phyloP scores from a whole-genome alignment of 1,284 basidiomycete genomes.

The Cutaneotrichosporon sp. region DNA sequence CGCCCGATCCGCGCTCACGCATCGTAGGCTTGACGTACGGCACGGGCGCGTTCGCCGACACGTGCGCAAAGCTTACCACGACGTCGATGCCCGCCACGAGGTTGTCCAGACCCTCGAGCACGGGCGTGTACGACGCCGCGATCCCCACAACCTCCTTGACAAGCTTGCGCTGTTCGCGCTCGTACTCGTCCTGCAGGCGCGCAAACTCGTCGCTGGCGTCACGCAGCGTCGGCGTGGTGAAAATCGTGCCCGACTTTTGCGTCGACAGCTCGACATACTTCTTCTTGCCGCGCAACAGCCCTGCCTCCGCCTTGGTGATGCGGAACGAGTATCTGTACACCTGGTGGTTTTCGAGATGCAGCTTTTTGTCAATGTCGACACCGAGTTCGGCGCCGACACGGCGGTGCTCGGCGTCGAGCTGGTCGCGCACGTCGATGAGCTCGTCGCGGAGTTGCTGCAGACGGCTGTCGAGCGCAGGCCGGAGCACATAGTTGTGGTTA shows the following conservation, averaged over 20 bases:
- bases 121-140: constrained; percentile 85
- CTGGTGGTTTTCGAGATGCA: constrained; percentile 89
- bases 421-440: constrained; percentile 67
- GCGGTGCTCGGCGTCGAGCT: constrained; percentile 77
- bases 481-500: constrained; percentile 86
- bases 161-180: constrained; percentile 68
- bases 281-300: constrained; percentile 62
- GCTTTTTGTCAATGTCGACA: constrained; percentile 89
- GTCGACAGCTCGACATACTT: constrained; percentile 81
- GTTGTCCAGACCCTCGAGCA: constrained; percentile 82
- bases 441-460: constrained; percentile 66
- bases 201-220: constrained; percentile 67
- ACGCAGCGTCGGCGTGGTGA: constrained; percentile 77
- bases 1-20: constrained; percentile 66
- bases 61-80: constrained; percentile 83
- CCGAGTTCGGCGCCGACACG: constrained; percentile 66
- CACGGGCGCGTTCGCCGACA: constrained; percentile 77
- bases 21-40: constrained; percentile 65
- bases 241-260: constrained; percentile 82
- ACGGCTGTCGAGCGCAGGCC: constrained; percentile 58
- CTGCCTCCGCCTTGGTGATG: constrained; percentile 84
- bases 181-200: constrained; percentile 66
- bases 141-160: constrained; percentile 93
- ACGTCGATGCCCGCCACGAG: constrained; percentile 89
- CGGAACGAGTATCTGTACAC: constrained; percentile 91